Evolutionary conservation across 2,329 filamentous ascomycete species (phyloP), one percentile per base, ranked within the genome.

Genomic region (Blastomyces parvus): DNA sequence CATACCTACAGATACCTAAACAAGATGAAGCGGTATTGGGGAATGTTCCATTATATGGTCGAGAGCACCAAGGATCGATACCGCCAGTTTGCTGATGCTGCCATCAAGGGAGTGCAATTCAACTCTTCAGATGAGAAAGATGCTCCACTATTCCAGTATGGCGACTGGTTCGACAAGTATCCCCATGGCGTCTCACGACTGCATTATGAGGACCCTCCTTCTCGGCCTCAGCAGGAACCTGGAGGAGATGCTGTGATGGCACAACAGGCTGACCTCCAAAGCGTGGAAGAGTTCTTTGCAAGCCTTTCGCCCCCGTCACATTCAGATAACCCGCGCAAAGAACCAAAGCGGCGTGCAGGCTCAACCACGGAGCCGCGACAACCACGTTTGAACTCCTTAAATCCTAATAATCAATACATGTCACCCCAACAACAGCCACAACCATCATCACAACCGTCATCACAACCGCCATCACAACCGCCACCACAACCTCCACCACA

Each of bases 1-100:
- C 89, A 87, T 67, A 97, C 96, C 67, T 88, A 97, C 70, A 90
- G 88, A 71, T 97, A 94, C 70, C 78, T 99, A 55, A 88, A 88
- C 62, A 94, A 90, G 76, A 96, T 97, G 90, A 97, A 96, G 80
- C 90, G 90, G 65, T 92, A 94, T 71, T 99, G 94, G 94, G 94
- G 93, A 65, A 96, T 97, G 88, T 97, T 97, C 72, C 90, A 96
- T 73, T 97, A 91, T 78, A 92, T 97, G 84, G 88, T 91, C 0
- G 92, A 97, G 73, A 94, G 93, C 70, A 82, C 97, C 44, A 91
- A 94, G 64, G 89, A 93, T 62, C 86, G 95, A 65, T 99, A 96
- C 73, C 86, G 89, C 60, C 85, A 86, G 58, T 93, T 91, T 69
- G 87, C 91, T 19, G 91, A 97, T 73, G 88, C 88, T n/a, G 86